A percentile compares a stretch with the other conserved stretches of the same genome.
These are phyloP conservation scores for Cladophialophora chaetospira DNA, from an alignment of 2,329 filamentous ascomycete genomes.

Conservation along the genomic window DNA sequence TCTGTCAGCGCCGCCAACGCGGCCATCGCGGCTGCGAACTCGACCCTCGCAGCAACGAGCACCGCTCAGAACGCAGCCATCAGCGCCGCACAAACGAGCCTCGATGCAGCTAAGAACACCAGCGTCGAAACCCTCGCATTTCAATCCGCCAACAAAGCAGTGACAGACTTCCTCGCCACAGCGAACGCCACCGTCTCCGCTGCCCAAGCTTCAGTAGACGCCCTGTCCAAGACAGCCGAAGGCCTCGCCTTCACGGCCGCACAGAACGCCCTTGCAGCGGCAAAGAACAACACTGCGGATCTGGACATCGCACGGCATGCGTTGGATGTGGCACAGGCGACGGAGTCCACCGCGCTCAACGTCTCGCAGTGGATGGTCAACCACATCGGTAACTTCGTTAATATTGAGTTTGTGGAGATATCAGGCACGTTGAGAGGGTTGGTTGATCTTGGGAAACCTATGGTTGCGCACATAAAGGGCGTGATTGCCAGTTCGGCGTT, in stretches of 20 bases:
- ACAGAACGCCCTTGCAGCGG: neutral
- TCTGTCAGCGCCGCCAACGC: neutral
- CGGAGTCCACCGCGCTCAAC: neutral
- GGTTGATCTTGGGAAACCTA: neutral
- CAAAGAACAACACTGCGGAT: neutral
- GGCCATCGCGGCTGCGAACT: neutral
- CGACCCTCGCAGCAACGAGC: neutral
- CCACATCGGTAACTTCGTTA: neutral
- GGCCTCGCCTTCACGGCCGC: neutral
- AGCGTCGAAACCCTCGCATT: neutral
- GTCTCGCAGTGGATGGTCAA: neutral
- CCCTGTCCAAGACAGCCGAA: neutral
- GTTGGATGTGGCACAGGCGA: neutral
- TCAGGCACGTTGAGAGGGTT: neutral
- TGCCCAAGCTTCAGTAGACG: neutral
- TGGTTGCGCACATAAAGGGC: neutral
- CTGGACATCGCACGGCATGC: neutral
- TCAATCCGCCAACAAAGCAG: neutral
- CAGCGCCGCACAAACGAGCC: neutral
- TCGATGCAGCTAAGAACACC: neutral
- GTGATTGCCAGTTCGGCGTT: neutral
- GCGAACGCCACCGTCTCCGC: neutral
- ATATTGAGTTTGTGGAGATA: neutral
- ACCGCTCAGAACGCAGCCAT: neutral
- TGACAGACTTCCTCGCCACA: neutral